phyloP scores from a whole-genome alignment of 2,329 filamentous ascomycete genomes.

The Neopestalotiopsis sp. region DNA sequence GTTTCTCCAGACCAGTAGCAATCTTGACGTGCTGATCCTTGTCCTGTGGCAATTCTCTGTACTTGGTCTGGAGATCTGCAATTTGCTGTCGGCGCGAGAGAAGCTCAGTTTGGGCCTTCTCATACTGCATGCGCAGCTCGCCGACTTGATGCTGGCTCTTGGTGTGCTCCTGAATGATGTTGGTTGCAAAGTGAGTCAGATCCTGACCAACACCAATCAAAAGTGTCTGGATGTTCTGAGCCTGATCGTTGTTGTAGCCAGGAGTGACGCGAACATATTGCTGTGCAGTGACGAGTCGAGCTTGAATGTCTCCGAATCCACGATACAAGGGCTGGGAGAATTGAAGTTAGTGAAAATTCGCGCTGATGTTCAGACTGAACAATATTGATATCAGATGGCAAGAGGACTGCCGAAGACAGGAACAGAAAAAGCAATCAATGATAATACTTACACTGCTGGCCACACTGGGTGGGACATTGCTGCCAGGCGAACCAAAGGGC shows the following conservation, averaged over 20 bases:
- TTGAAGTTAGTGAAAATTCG: not conserved
- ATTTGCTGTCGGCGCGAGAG: conserved; percentile 17
- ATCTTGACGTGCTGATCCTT: conserved; percentile 20
- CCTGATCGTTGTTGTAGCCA: conserved; percentile 23
- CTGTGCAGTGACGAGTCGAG: conserved; percentile 25
- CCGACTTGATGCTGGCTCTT: conserved; percentile 18
- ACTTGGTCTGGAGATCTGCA: conserved; percentile 15
- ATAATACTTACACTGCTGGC: conserved; percentile 14
- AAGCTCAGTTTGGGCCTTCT: conserved; percentile 20
- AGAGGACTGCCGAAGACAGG: not conserved
- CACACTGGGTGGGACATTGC: not conserved
- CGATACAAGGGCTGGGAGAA: conserved; percentile 11
- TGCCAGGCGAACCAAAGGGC: not conserved
- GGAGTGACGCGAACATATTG: conserved; percentile 29
- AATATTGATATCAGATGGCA: not conserved
- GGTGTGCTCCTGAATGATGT: conserved; percentile 9
- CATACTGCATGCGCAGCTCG: conserved; percentile 19
- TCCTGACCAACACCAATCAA: conserved; percentile 23
- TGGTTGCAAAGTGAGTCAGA: conserved; percentile 18
- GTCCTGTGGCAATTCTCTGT: conserved; percentile 4
- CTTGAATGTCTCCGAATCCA: conserved; percentile 22
- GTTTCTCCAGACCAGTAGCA: conserved; percentile 19
- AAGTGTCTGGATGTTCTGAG: conserved; percentile 27
- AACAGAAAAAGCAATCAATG: not conserved
- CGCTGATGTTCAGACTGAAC: not conserved